Conservation (phyloP, 2,329 filamentous ascomycete species). For the Macrophomina tecta region DNA sequence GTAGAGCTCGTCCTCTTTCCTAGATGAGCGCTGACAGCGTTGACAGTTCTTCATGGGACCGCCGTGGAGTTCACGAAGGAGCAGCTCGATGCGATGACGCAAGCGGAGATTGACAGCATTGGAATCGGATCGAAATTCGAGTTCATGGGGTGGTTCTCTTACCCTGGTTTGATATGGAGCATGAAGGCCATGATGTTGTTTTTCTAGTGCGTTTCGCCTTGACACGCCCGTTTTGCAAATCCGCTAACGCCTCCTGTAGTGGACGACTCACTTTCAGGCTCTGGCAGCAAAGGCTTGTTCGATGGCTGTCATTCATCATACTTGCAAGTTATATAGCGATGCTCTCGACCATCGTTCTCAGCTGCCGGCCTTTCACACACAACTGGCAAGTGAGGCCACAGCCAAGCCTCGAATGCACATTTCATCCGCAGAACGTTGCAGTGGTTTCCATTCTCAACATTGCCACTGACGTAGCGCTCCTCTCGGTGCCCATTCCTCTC, state of each 20-base stretch:
- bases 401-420: conserved; percentile 37
- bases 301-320: conserved; percentile 35
- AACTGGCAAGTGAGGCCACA: conserved; percentile 40
- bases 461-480: conserved; percentile 41
- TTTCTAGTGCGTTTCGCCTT: conserved; percentile 35
- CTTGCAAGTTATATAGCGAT: conserved; percentile 40
- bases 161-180: conserved; percentile 46
- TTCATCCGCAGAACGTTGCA: conserved; percentile 40
- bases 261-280: conserved; percentile 43
- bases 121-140: conserved; percentile 14
- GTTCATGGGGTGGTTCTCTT: conserved; percentile 31
- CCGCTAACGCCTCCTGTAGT: conserved; percentile 28
- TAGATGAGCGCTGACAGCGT: neutral
- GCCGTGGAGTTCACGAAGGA: conserved; percentile 9
- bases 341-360: conserved; percentile 40
- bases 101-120: neutral
- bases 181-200: conserved; percentile 41
- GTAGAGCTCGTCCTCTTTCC: neutral
- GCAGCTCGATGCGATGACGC: conserved; percentile 1
- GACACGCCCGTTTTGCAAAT: neutral
- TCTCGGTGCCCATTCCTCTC: conserved; percentile 42
- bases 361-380: conserved; percentile 36
- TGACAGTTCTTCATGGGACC: conserved; percentile 3
- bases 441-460: conserved; percentile 40
- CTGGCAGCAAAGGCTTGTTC: conserved; percentile 40